phyloP scores from a whole-genome alignment of 148 eudicot genomes.

The Camellia japonica region DNA sequence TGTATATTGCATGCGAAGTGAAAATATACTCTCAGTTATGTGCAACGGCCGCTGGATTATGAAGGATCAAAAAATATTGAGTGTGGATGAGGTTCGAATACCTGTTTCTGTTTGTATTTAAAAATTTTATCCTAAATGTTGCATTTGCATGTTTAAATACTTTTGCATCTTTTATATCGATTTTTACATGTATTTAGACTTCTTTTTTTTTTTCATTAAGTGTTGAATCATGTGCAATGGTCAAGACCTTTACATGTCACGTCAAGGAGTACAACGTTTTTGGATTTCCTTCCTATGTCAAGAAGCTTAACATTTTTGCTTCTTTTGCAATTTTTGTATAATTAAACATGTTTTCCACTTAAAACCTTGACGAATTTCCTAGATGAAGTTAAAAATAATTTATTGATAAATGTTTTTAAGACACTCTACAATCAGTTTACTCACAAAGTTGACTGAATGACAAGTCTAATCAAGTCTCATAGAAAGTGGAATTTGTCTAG shows the following conservation, averaged over 20 bases:
- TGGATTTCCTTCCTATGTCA: neutral
- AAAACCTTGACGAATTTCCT: no score
- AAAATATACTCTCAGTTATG: constrained; percentile 80
- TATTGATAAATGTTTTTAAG: no score
- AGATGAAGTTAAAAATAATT: no score
- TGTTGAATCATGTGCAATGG: no score
- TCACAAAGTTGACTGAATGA: neutral
- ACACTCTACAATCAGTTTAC: no score
- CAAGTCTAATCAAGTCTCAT: neutral
- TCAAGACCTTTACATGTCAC: neutral
- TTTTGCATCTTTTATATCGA: neutral
- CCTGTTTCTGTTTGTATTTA: neutral
- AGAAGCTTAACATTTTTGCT: neutral
- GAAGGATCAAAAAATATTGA: constrained; percentile 76
- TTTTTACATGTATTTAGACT: neutral
- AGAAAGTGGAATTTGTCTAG: neutral
- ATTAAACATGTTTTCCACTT: no score
- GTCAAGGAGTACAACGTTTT: neutral
- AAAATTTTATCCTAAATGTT: neutral
- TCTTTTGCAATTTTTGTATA: neutral
- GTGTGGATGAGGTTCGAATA: constrained; percentile 67
- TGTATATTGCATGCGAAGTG: constrained; percentile 83
- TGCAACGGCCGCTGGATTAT: constrained; percentile 95
- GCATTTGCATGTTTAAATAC: neutral
- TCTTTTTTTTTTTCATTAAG: no score